phyloP scores from a whole-genome alignment of 257 asterid species.

The Solanum tarapatanum region DNA sequence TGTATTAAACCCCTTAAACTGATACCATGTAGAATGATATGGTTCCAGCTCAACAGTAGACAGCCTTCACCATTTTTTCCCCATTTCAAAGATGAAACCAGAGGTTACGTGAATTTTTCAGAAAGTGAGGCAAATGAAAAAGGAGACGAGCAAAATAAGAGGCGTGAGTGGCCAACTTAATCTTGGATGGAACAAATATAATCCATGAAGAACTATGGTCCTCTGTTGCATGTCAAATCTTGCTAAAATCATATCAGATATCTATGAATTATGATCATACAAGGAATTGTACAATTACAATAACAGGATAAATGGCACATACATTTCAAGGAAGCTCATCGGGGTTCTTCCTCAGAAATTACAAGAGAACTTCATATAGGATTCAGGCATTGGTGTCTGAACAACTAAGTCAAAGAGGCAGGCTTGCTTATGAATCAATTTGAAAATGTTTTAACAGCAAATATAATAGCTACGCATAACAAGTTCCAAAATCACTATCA shows the following conservation, averaged over 20 bases:
- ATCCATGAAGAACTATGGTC: not conserved
- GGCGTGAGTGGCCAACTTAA: not conserved
- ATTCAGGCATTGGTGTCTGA: not conserved
- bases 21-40: not conserved
- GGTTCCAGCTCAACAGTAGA: not conserved
- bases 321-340: not conserved
- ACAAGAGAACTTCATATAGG: not conserved
- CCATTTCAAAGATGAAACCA: not conserved
- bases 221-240: not conserved
- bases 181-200: not conserved
- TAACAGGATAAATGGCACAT: not conserved
- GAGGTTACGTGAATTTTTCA: not conserved
- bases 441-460: not conserved
- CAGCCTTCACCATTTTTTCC: not conserved
- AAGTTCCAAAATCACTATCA: not conserved
- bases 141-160: not conserved
- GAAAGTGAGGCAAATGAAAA: not conserved
- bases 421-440: not conserved
- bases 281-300: not conserved
- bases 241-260: not conserved
- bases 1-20: not conserved
- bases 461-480: not conserved
- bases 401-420: not conserved
- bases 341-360: not conserved
- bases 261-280: not conserved